Conservation (phyloP, 225 moss, liverwort and hornwort species). For the Sphagnum tenellum region DNA sequence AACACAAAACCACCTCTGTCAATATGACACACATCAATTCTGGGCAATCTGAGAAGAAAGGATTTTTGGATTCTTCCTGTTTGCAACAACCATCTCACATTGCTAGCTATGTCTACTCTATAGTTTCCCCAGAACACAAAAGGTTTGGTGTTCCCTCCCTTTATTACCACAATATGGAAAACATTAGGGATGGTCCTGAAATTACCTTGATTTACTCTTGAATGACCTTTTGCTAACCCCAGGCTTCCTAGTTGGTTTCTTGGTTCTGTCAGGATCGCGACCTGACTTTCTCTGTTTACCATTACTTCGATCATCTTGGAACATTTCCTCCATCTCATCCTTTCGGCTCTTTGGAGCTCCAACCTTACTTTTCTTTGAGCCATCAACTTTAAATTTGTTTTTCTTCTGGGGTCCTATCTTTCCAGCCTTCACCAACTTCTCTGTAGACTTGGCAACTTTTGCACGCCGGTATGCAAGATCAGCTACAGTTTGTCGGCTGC, state of each 20-base stretch:
- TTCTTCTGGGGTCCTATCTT: slow-evolving; percentile 67
- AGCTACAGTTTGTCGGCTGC: slow-evolving; percentile 37
- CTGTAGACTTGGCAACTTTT: slow-evolving; percentile 76
- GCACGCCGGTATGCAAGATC: slow-evolving; percentile 85
- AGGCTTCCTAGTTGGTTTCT: slow-evolving; percentile 51
- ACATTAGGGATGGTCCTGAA: too few species aligned
- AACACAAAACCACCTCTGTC: neutral
- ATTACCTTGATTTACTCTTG: slow-evolving; percentile 94
- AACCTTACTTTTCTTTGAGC: slow-evolving; percentile 12
- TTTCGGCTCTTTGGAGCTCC: slow-evolving; percentile 36
- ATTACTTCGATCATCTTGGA: slow-evolving; percentile 67
- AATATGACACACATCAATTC: neutral
- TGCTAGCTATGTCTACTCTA: neutral
- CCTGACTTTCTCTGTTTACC: slow-evolving; percentile 45
- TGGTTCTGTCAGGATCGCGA: slow-evolving; percentile 25
- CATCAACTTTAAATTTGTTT: slow-evolving; percentile 39
- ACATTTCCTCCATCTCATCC: slow-evolving; percentile 74
- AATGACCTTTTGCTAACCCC: slow-evolving; percentile 83
- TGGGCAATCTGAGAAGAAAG: neutral
- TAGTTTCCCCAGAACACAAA: neutral
- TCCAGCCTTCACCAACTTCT: slow-evolving; percentile 67
- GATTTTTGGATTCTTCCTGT: slow-evolving; percentile 2
- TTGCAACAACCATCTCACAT: neutral
- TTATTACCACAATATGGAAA: too few species aligned
- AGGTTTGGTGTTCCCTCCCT: neutral